Base-by-base conservation (phyloP, 1,139 yeast species). In the Meyerozyma elateridarum region DNA sequence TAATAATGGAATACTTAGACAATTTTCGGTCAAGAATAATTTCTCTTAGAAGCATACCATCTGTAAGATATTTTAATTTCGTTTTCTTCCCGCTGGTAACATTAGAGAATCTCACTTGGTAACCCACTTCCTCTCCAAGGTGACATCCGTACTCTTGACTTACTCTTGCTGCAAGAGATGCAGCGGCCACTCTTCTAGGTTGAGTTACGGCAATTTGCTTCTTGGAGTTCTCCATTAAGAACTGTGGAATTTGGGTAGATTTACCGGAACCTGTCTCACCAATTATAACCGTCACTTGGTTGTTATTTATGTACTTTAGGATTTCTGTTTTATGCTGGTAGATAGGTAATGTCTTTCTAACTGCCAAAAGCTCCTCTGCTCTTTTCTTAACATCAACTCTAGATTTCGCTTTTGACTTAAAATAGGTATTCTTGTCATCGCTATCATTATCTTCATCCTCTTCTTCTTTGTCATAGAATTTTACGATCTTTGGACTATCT, bases 241-340 rank as follows among this genome's bases (percentile, higher is more conserved):
- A 87, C 50, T 91, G 98, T 0, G 98, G 98, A 17, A 91, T 85
- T 59, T 91, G 98, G 0, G 98, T 91, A 4, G 98, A 91, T 54
- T 91, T 91, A 64, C 98, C 98, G 6, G 96, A 87, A 56, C 98
- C 98, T 0, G 98, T 91, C 46, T 91, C 97, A 56, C 98, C 98
- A 51, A 91, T 83, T 8, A 91, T 66, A 4, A 91, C 77, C 0
- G 89, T 78, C 4, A 87, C 94, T 40, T 73, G 79, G 46, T 81
- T 74, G 8, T 61, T 44, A 8, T 56, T 38, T 3, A 91, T 55
- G 42, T 78, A 75, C 9, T 71, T 61, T 38, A 83, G 50, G 16
- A 91, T 73, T 35, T 75, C 73, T 29, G 73, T 76, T 46, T 76
- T 75, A 41, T 87, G 88, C 42, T 74, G 79, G 53, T 70, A 87